Base-by-base conservation (phyloP, 2,329 filamentous ascomycete species). In the Fusarium stilboides region DNA sequence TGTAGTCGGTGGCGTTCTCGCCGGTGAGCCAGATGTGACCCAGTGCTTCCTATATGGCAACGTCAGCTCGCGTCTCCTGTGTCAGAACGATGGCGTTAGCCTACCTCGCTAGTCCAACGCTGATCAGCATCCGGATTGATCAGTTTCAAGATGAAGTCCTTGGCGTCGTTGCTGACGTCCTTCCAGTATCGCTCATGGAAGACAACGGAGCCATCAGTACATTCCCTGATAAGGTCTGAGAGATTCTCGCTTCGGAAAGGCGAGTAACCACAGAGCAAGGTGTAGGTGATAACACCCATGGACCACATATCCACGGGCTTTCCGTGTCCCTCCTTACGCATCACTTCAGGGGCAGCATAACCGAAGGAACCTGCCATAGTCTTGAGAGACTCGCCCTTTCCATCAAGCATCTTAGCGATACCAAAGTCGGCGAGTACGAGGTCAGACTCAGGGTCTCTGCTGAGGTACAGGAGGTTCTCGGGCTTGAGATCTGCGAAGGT, bases 221-320 rank as follows among this genome's bases (percentile, higher is more conserved):
- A 98, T 82, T 99, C 96, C 68, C 98, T 93, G 71, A 99, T 97
- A 70, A 99, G 86, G 75, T 98, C 96, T 70, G 92, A 88, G 49
- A 99, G 86, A 76, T 93, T 97, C 84, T 99, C 96, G 66, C 94
- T 96, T 72, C 96, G 91, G 88, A 99, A 99, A 20, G 96, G 96
- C 44, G 95, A 98, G 84, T 99, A 99, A 73, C 96, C 96, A 79
- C 97, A 99, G 52, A 99, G 92, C 28, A 99, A 87, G 17, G 96
- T 99, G 82, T 99, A 99, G 42, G 96, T 98, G 76, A 99, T 99
- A 76, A 99, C 96, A 67, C 96, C 96, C 82, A 99, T 88, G 5
- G 96, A 98, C 96, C 96, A 99, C 93, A 99, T 97, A 78, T 99
- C 96, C 34, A 98, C 96, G 6, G 96, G 94, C 82, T 98, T 99